Percentiles rank a stretch among this genome's conserved stretches.
Evolutionary conservation across 495 filamentous ascomycete genomes (phyloP).

Genomic region (Hypoxylon fuscum): DNA sequence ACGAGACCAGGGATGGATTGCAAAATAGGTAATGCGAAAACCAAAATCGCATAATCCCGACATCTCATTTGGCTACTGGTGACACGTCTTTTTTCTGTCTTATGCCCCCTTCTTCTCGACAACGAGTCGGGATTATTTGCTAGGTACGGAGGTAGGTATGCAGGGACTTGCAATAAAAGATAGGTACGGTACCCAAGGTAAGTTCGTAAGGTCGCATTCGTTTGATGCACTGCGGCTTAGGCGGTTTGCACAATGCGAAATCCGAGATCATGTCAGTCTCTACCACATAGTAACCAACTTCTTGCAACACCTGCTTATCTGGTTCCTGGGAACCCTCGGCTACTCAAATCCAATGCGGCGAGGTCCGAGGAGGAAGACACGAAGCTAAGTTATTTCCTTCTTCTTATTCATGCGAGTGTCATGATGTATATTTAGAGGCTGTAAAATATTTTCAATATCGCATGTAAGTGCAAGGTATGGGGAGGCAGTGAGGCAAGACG

Average conservation of each 20-base stretch:
- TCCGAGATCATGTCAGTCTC: not conserved
- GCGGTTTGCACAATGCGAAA: slow-evolving; percentile 1
- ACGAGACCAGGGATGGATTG: slow-evolving; percentile 9
- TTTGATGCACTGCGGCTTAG: slow-evolving; percentile 22
- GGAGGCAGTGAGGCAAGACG: not conserved
- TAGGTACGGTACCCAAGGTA: slow-evolving; percentile 13
- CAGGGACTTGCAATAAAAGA: slow-evolving; percentile 25
- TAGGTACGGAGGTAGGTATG: slow-evolving; percentile 24
- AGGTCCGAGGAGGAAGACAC: slow-evolving; percentile 6
- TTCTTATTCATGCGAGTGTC: too few species aligned
- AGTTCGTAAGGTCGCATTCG: slow-evolving; percentile 21
- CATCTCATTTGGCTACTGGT: slow-evolving; percentile 27
- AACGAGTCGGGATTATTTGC: slow-evolving; percentile 17
- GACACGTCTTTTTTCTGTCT: slow-evolving; percentile 26
- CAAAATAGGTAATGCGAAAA: slow-evolving; percentile 22
- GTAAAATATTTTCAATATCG: not conserved
- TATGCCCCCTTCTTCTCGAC: not conserved
- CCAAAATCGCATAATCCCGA: slow-evolving; percentile 24
- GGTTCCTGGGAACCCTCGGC: slow-evolving; percentile 8
- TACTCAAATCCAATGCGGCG: not conserved
- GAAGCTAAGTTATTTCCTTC: too few species aligned
- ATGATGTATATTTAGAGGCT: too few species aligned
- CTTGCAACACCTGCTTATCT: not conserved
- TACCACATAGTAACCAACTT: slow-evolving; percentile 2
- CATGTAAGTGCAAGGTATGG: not conserved